Base-by-base conservation (phyloP, 208 protist species). In the Leptomonas seymouri region DNA sequence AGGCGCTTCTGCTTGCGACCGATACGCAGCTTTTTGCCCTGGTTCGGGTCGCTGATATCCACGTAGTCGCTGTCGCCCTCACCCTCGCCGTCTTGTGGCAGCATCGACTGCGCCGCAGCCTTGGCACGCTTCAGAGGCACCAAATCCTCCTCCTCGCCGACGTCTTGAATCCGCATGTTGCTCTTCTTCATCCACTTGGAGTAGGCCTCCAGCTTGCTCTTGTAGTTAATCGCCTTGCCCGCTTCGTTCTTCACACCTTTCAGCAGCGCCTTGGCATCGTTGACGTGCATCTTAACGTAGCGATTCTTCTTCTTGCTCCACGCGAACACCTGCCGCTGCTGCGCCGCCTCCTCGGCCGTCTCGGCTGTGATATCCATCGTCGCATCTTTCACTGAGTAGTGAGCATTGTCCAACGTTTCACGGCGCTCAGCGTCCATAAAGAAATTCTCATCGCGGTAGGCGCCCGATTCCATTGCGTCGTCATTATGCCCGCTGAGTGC, bases 291-390 rank as follows among this genome's bases (percentile, higher is more conserved):
- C 57, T 91, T 83, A 3, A 96, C 85, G 80, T 95, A 97, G 53
- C 92, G 91, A 64, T 90, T 97, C 81, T 95, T 97, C 82, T 96
- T 97, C 70, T 95, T 96, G 74, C 85, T 97, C 92, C 94, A 97
- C 31, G 91, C 89, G 67, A 86, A 97, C 27, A 97, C 94, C 58
- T 87, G 71, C 16, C 94, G 86, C 75, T 97, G 91, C 77, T 91
- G 85, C 39, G 84, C 82, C 31, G 85, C 89, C 34, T 94, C 91
- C 67, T 91, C 79, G 20, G 86, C 87, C 18, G 85, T 94, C 54
- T 97, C 91, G 3, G 93, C 89, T n/a, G 69, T 74, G 11, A 97
- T 88, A 54, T 96, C 93, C 71, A 97, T 76, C 30, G 90, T 94
- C 23, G 90, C 93, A 54, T 96, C 89, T 67, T 89, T 88, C 30